Evolutionary conservation across 2,329 filamentous ascomycete genomes (phyloP), one percentile per base, ranked within the genome.

Genomic region (Trichoderma atrobrunneum): DNA sequence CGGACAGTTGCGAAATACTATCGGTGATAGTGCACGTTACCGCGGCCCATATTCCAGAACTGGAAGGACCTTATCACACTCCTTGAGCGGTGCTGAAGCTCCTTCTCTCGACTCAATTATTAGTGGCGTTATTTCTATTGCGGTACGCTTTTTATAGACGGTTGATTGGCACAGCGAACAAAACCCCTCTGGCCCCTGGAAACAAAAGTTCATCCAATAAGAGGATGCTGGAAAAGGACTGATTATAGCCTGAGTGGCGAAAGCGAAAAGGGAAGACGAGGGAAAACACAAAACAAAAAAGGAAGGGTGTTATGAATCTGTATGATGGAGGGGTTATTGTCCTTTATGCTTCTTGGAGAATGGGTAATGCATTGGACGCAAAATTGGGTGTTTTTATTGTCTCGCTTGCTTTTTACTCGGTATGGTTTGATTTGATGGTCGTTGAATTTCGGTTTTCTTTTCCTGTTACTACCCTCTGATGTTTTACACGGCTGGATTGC

Each of bases 291-390:
- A 65, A 39, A 24, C 5, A 16, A 48, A 30, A 68, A 57, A 39
- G 24, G 61, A 59, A 51, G 65, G 39, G 5, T 62, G 32, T 63
- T 69, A 32, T 16, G 61, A 59, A 56, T 62, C 39, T 74, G 73
- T 74, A 74, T 68, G 73, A 70, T 72, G 39, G 43, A 32, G 62
- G 34, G 39, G 24, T 60, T 65, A 36, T 56, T 65, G 36, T 54
- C 30, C 60, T 36, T 67, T 56, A 70, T 36, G 57, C 39, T 30
- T 70, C 57, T 69, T 73, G 70, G 72, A 72, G 59, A 68, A 59
- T 70, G 11, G 62, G 66, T 61, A 68, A 34, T 64, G 51, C 56
- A 64, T 36, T 63, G 61, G 61, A 36, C 48, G 43, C 28, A 59
- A 61, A 61, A 54, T 54, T 70, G 39, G 72, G 62, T 67, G 26